Conservation (phyloP, 805 yeast genomes). For the Hanseniaspora occidentalis region DNA sequence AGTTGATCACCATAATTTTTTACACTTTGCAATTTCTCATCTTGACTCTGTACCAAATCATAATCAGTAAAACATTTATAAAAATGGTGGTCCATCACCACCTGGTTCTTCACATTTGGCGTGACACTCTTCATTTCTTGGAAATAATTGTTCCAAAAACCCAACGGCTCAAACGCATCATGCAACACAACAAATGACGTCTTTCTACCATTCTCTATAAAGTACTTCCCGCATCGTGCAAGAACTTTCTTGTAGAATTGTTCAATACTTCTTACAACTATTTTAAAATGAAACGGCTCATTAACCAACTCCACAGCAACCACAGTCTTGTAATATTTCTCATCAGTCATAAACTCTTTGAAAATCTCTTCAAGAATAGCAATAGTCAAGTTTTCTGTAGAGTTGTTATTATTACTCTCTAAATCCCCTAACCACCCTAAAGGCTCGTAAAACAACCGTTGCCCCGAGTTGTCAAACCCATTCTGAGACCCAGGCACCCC, state of each 20-base stretch:
- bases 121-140: slow-evolving; percentile 20
- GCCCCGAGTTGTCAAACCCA: slow-evolving; percentile 76
- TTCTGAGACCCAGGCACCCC: slow-evolving; percentile 80
- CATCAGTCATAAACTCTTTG: slow-evolving; percentile 35
- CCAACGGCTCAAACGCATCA: slow-evolving; percentile 49
- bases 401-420: slow-evolving; percentile 22
- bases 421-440: slow-evolving; percentile 31
- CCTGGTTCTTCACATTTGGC: slow-evolving; percentile 26
- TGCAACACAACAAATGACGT: slow-evolving; percentile 54
- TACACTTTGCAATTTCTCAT: slow-evolving; percentile 21
- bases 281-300: slow-evolving; percentile 54
- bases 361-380: slow-evolving; percentile 38
- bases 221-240: no score
- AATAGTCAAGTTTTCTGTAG: slow-evolving; percentile 28
- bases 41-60: slow-evolving; percentile 37
- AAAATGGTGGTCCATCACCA: slow-evolving; percentile 78
- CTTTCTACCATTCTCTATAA: no score
- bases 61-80: slow-evolving; percentile 71
- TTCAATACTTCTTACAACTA: no score
- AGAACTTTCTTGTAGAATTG: no score
- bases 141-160: slow-evolving; percentile 41
- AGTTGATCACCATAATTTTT: slow-evolving; percentile 24
- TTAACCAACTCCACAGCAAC: slow-evolving; percentile 54
- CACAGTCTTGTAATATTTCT: slow-evolving; percentile 36
- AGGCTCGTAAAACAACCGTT: slow-evolving; percentile 32